These are phyloP conservation scores for Brettanomyces sp. DNA, from an alignment of 805 yeast genomes.

Conservation along the genomic window DNA sequence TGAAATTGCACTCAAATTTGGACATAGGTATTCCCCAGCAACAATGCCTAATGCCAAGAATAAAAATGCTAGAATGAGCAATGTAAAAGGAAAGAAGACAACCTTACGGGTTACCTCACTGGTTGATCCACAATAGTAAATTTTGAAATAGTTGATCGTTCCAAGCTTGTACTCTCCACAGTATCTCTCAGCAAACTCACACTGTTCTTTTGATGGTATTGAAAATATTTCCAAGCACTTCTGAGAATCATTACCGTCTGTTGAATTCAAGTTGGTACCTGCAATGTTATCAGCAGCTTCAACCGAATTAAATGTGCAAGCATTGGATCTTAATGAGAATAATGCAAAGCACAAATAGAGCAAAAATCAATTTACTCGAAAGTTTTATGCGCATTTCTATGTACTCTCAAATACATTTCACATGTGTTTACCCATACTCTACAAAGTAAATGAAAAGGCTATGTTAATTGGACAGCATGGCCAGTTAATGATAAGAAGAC, in stretches of 20 bases:
- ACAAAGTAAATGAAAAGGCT: too few species aligned
- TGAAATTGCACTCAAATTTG: conserved; percentile 68
- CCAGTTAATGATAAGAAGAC: too few species aligned
- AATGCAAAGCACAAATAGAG: too few species aligned
- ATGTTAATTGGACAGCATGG: too few species aligned
- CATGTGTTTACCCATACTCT: too few species aligned
- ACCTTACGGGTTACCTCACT: conserved; percentile 7
- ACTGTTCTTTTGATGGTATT: conserved; percentile 17
- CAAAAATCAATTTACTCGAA: too few species aligned
- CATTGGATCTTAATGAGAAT: too few species aligned
- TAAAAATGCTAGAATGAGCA: conserved; percentile 25
- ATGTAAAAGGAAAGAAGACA: conserved; percentile 14
- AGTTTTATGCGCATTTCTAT: too few species aligned
- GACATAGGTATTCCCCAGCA: conserved; percentile 78
- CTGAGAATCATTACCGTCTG: neutral
- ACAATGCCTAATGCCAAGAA: conserved; percentile 68
- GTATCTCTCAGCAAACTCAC: conserved; percentile 18
- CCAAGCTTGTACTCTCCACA: conserved; percentile 22
- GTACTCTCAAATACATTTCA: too few species aligned
- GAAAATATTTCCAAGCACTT: neutral
- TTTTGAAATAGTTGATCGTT: conserved; percentile 17
- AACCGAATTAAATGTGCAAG: too few species aligned
- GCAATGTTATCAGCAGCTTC: too few species aligned
- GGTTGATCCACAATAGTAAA: conserved; percentile 22
- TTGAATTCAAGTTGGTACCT: neutral